Conservation (phyloP, 805 yeast genomes). For the Candida taoyuanica region DNA sequence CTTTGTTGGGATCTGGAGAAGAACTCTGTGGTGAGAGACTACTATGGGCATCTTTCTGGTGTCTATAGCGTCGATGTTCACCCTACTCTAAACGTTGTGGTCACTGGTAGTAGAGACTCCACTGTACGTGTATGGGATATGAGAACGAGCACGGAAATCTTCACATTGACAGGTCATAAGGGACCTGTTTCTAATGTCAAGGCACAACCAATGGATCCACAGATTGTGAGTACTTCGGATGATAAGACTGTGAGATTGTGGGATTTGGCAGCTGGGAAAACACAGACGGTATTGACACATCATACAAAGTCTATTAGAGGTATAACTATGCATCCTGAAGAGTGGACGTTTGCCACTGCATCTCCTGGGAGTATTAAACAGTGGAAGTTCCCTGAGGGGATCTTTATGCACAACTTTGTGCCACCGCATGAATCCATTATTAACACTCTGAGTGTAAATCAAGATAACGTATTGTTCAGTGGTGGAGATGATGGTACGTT, state of each 20-base stretch:
- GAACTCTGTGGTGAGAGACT: constrained; percentile 75
- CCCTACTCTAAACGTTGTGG: constrained; percentile 78
- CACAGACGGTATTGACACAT: constrained; percentile 70
- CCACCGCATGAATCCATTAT: constrained; percentile 48
- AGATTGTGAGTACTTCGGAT: constrained; percentile 74
- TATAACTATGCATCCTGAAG: constrained; percentile 61
- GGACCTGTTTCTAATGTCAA: constrained; percentile 66
- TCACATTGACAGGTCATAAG: constrained; percentile 78
- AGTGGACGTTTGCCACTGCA: constrained; percentile 71
- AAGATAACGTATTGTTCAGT: constrained; percentile 59
- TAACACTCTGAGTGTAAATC: constrained; percentile 63
- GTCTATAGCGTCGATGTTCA: constrained; percentile 81
- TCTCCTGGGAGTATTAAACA: constrained; percentile 79
- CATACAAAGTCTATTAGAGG: constrained; percentile 81
- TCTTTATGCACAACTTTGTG: constrained; percentile 53
- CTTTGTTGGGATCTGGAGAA: constrained; percentile 95
- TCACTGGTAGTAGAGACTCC: constrained; percentile 86
- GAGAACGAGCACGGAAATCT: constrained; percentile 67
- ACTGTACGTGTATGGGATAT: constrained; percentile 93
- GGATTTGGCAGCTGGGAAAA: constrained; percentile 81
- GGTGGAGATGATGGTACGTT: constrained; percentile 84
- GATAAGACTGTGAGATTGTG: constrained; percentile 86
- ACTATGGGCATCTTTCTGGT: constrained; percentile 92
- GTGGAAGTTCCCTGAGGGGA: constrained; percentile 80
- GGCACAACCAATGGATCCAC: constrained; percentile 76